Evolutionary conservation across 352 stramenopile genomes (phyloP).

Genomic region (Globisporangium acanthophoron): DNA sequence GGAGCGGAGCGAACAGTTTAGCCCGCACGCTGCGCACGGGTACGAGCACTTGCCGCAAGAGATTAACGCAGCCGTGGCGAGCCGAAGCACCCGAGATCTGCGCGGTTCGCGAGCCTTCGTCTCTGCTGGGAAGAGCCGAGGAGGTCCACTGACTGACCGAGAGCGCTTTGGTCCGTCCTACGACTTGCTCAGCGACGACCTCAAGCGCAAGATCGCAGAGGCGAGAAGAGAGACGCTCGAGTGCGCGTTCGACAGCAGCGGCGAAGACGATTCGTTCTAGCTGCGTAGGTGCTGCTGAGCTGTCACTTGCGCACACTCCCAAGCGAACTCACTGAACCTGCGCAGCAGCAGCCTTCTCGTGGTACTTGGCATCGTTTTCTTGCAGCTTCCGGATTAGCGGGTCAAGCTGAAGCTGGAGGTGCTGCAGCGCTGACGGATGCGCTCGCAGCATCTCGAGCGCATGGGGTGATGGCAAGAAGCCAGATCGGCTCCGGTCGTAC

Average conservation of each 20-base stretch:
- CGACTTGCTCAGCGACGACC: conserved; percentile 28
- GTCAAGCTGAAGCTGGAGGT: conserved; percentile 43
- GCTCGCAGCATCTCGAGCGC: conserved; percentile 40
- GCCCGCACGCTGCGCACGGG: neutral
- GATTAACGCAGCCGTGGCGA: conserved; percentile 6
- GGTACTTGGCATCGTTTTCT: conserved; percentile 43
- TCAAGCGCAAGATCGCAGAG: conserved; percentile 24
- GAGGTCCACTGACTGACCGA: conserved; percentile 2
- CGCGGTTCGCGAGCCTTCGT: neutral
- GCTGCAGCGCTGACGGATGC: conserved; percentile 33
- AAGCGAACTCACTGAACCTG: conserved; percentile 6
- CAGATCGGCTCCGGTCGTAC: conserved; percentile 30
- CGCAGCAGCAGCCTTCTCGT: conserved; percentile 27
- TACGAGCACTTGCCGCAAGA: conserved; percentile 7
- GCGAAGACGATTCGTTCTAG: conserved; percentile 8
- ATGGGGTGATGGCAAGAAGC: conserved; percentile 25
- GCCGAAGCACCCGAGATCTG: conserved; percentile 2
- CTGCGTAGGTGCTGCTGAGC: neutral
- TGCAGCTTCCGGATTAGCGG: conserved; percentile 36
- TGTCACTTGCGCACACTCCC: no score
- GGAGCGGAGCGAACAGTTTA: neutral
- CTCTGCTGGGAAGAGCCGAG: neutral
- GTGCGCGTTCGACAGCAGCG: conserved; percentile 28
- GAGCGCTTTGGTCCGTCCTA: conserved; percentile 16
- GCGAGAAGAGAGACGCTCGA: conserved; percentile 27